phyloP scores from a whole-genome alignment of 306 rosid genomes.

The Coriaria nepalensis region DNA sequence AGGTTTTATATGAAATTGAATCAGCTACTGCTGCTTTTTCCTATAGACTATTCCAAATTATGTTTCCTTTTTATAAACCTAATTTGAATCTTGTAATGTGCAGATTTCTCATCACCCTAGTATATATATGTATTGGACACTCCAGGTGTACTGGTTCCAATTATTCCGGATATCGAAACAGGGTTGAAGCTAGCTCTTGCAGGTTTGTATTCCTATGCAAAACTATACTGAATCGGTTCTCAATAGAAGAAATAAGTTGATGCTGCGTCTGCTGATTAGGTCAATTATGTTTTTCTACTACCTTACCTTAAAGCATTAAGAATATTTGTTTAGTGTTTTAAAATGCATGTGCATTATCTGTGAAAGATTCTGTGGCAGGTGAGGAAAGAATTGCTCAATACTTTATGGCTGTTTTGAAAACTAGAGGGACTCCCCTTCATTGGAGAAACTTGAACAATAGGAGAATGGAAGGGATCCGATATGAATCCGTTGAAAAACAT shows the following conservation, averaged over 20 bases:
- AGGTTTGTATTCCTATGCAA: constrained; percentile 23
- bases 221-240: no score
- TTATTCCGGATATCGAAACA: constrained; percentile 74
- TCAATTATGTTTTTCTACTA: no score
- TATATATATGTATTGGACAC: constrained; percentile 83
- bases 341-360: constrained; percentile 52
- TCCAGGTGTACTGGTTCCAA: constrained; percentile 94
- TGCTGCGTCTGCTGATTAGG: no score
- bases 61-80: neutral
- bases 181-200: constrained; percentile 90
- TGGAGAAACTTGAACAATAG: constrained; percentile 56
- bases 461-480: constrained; percentile 46
- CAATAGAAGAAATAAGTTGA: no score
- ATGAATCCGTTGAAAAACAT: constrained; percentile 25
- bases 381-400: constrained; percentile 90
- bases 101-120: constrained; percentile 93
- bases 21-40: neutral
- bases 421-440: constrained; percentile 68
- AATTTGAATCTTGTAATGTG: constrained; percentile 11
- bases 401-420: constrained; percentile 63
- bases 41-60: neutral
- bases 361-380: constrained; percentile 81
- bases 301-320: no score
- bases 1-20: constrained; percentile 26
- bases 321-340: neutral